Base-by-base conservation (phyloP, 2,329 filamentous ascomycete species). In the Emericellopsis atlantica region DNA sequence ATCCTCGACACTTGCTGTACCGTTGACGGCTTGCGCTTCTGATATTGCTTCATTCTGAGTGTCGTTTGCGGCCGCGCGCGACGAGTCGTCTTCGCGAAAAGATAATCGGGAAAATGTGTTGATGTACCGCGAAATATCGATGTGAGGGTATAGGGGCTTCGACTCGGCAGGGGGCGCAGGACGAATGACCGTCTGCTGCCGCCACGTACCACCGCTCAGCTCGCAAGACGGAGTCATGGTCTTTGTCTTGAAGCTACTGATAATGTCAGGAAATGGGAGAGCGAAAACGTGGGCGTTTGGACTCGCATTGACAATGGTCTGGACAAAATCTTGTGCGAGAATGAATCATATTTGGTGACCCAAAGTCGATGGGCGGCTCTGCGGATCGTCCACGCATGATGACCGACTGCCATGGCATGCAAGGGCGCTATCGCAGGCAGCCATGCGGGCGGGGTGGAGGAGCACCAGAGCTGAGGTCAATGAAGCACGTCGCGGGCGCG, bases 171-270 rank as follows among this genome's bases (percentile, higher is more conserved):
- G 47, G 11, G 52, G 44, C 1, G 52, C 48, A 45, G 60, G 61
- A 6, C 55, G 51, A 39, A 61, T 54, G 21, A 55, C 56, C 24
- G 45, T 43, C 18, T 46, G 47, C 16, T 51, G 53, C 33, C 46
- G 52, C 60, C 58, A 62, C 23, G 59, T 45, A 18, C 42, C 37
- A 11, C 32, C 16, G 24, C 23, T 18, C 22, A 33, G 11, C 11
- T 32, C 22, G 24, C 32, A 32, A 12, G 14, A 31, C 14, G 41
- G 9, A 3, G 26, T 29, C 26, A 29, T 29, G 26, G 12, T 12
- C 26, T 29, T 29, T 12, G 26, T 9, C 6, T 9, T 29, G 26
- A 29, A 29, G 26, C 26, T 9, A 12, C 26, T 29, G 12, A 29
- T 12, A 29, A 29, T 7, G 26, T 12, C 12, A 21, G 18, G 18